phyloP scores from a whole-genome alignment of 169 alveolate species.

The Plasmodium vivax region DNA sequence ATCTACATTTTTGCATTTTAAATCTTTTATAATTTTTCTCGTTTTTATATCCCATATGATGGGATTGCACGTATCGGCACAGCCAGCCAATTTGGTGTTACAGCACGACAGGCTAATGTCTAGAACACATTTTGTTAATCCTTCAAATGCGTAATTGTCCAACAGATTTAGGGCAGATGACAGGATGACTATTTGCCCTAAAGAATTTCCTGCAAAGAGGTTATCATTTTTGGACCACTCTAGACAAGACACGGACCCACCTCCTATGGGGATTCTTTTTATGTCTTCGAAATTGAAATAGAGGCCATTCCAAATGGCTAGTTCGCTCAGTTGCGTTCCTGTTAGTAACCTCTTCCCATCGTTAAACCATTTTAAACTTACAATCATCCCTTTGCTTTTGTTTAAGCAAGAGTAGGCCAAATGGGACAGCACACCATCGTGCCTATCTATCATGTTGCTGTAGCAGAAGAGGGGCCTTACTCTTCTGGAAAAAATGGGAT shows the following conservation, averaged over 20 bases:
- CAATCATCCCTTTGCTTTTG: constrained; percentile 63
- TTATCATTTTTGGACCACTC: constrained; percentile 86
- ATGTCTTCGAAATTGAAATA: constrained; percentile 89
- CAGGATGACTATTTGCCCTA: constrained; percentile 85
- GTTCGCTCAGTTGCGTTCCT: constrained; percentile 91
- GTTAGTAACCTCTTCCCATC: constrained; percentile 89
- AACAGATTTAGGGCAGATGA: constrained; percentile 86
- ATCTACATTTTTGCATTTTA: constrained; percentile 82
- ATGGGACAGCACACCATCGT: constrained; percentile 61
- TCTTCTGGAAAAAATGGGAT: constrained; percentile 57
- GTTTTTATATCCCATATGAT: constrained; percentile 85
- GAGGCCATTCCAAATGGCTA: constrained; percentile 90
- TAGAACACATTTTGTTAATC: constrained; percentile 80
- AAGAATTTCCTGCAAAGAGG: constrained; percentile 85
- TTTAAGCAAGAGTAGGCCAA: constrained; percentile 55
- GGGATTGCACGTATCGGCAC: constrained; percentile 86
- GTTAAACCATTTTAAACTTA: constrained; percentile 85
- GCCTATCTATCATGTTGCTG: constrained; percentile 71
- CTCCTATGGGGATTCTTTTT: constrained; percentile 88
- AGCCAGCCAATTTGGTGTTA: constrained; percentile 82
- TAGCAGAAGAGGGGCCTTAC: constrained; percentile 52
- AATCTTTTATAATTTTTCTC: constrained; percentile 76
- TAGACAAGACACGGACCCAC: constrained; percentile 86
- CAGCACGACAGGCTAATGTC: constrained; percentile 84
- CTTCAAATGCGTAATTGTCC: constrained; percentile 85